A percentile compares a stretch with the other conserved stretches of the same genome.
Evolutionary conservation across 306 rosid species (phyloP).

Genomic region (Dryas drummondii): DNA sequence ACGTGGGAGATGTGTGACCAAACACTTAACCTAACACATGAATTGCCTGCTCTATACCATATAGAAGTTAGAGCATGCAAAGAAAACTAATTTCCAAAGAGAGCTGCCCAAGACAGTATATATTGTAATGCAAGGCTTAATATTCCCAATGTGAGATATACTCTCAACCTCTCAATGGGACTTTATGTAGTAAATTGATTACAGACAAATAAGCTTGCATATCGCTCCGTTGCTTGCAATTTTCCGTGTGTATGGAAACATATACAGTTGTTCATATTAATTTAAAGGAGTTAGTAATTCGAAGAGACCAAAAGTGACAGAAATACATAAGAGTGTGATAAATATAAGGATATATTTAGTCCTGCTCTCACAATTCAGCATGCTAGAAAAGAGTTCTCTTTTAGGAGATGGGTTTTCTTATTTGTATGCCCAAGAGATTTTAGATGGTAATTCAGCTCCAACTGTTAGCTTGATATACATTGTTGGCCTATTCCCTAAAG

Average conservation of each 20-base stretch:
- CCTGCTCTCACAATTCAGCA: background rate
- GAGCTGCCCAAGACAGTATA: too few relatives aligned
- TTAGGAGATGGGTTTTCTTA: constrained; percentile 2
- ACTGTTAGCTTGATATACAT: too few relatives aligned
- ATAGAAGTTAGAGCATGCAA: too few relatives aligned
- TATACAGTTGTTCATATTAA: background rate
- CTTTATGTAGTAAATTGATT: background rate
- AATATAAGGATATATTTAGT: background rate
- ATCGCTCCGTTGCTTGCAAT: background rate
- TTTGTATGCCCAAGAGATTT: background rate
- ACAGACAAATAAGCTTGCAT: background rate
- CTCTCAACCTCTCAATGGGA: background rate
- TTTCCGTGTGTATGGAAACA: background rate
- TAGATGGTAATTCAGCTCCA: background rate
- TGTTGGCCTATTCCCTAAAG: too few relatives aligned
- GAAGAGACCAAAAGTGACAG: background rate
- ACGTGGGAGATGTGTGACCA: too few relatives aligned
- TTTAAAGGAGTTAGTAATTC: background rate
- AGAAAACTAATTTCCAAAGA: too few relatives aligned
- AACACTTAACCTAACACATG: too few relatives aligned
- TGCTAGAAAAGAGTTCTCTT: background rate
- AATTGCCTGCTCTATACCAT: too few relatives aligned
- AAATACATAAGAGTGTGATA: background rate
- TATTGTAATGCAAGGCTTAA: too few relatives aligned
- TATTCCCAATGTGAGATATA: too few relatives aligned